Evolutionary conservation across 1,284 basidiomycete species (phyloP).

Genomic region (Microbotryum silenes-acaulis): DNA sequence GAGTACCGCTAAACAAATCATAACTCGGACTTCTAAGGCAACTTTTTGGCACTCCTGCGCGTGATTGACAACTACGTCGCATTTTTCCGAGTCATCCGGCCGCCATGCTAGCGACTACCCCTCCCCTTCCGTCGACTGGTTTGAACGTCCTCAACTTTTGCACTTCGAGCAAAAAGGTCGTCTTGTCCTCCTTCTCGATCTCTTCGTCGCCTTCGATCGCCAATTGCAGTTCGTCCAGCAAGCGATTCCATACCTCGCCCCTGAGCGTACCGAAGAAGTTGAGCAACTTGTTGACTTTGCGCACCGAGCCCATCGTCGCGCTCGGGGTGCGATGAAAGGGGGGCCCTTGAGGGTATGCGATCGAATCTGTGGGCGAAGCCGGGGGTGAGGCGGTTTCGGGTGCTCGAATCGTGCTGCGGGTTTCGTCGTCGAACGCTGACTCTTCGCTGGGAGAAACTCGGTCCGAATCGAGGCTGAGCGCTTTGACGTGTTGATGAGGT

Average conservation of each 20-base stretch:
- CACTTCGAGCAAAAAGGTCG: slow-evolving; percentile 11
- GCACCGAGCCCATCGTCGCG: slow-evolving; percentile 1
- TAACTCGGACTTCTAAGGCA: too few relatives aligned
- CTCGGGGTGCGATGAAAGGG: too few relatives aligned
- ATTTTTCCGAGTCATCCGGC: too few relatives aligned
- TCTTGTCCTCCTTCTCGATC: slow-evolving; percentile 21
- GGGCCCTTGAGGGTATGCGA: neutral
- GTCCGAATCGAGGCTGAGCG: neutral
- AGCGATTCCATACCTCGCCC: slow-evolving; percentile 22
- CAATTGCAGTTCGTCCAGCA: slow-evolving; percentile 18
- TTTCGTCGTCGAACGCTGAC: neutral
- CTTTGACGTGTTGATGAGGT: neutral
- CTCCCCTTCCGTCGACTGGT: neutral
- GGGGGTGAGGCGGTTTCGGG: neutral
- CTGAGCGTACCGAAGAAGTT: slow-evolving; percentile 17
- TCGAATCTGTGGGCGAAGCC: neutral
- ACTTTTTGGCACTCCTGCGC: too few relatives aligned
- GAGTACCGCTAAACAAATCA: too few relatives aligned
- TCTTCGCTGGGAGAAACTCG: neutral
- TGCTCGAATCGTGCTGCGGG: neutral
- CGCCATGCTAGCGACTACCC: neutral
- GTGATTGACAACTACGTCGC: too few relatives aligned
- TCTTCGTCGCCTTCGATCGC: slow-evolving; percentile 15
- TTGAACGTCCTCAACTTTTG: slow-evolving; percentile 2
- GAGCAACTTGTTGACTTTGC: slow-evolving; percentile 20